Conservation (phyloP, 1,284 basidiomycete genomes). For the Malassezia yamatoensis region DNA sequence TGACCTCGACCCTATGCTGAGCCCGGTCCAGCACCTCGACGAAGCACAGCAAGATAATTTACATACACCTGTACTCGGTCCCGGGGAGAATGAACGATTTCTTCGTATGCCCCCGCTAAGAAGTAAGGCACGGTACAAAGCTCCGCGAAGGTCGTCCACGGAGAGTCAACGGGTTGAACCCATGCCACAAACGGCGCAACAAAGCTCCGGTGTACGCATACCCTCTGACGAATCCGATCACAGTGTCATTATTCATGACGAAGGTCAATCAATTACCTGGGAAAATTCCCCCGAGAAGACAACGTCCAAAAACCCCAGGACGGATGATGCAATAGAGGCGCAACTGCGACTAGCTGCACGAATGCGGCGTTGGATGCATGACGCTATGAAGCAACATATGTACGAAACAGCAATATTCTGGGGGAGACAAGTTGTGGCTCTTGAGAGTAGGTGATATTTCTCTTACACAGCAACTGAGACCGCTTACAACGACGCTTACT, state of each 20-base stretch:
- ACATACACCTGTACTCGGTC: slow-evolving; percentile 11
- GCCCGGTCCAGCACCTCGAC: not conserved
- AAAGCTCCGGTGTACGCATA: not conserved
- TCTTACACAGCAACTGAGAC: slow-evolving; percentile 14
- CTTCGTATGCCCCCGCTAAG: slow-evolving; percentile 6
- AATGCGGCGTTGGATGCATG: slow-evolving; percentile 93
- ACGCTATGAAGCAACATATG: slow-evolving; percentile 92
- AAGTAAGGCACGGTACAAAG: not conserved
- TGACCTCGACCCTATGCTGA: slow-evolving; percentile 31
- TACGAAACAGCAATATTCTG: slow-evolving; percentile 96
- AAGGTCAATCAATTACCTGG: not conserved
- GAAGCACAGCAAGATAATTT: not conserved
- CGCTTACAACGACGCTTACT: slow-evolving; percentile 68
- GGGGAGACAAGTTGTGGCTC: slow-evolving; percentile 88
- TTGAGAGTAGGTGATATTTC: slow-evolving; percentile 61
- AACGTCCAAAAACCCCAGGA: not conserved
- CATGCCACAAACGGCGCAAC: not conserved
- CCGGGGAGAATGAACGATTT: not conserved
- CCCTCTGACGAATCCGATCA: slow-evolving; percentile 9
- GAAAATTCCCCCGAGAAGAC: not conserved
- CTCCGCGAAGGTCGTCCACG: not conserved
- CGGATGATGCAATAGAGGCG: not conserved
- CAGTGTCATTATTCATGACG: slow-evolving; percentile 16
- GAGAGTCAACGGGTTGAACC: not conserved
- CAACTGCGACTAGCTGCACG: slow-evolving; percentile 48